These are phyloP conservation scores for Vaccinium macrocarpon DNA, from an alignment of 148 eudicot species.

Conservation along the genomic window DNA sequence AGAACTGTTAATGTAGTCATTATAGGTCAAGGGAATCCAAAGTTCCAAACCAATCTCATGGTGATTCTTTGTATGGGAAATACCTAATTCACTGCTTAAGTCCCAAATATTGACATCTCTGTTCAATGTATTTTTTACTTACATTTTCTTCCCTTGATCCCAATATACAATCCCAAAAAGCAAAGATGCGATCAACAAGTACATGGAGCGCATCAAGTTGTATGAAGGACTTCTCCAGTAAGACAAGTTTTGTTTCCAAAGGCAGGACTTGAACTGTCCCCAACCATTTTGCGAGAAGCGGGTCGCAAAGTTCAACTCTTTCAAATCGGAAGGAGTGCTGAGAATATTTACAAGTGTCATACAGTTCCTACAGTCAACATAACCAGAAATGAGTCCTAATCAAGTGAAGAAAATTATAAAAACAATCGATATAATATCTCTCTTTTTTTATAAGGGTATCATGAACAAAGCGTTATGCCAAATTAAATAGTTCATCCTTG, in stretches of 20 bases:
- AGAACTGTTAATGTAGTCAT: not conserved
- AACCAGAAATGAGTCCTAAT: not conserved
- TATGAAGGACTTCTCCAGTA: conserved; percentile 91
- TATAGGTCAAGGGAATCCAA: not conserved
- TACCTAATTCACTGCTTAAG: not conserved
- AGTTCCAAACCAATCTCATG: not conserved
- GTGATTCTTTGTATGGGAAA: not conserved
- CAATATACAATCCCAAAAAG: conserved; percentile 64
- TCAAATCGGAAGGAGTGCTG: conserved; percentile 59
- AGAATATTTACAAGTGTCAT: conserved; percentile 43
- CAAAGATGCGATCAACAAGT: conserved; percentile 37
- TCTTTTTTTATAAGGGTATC: not conserved
- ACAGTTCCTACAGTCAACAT: conserved; percentile 43
- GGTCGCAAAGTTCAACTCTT: conserved; percentile 47
- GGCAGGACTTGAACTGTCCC: conserved; percentile 74
- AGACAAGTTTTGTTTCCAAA: conserved; percentile 76
- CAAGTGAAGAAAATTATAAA: not conserved
- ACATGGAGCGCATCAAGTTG: conserved; percentile 46
- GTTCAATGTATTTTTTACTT: conserved; percentile 24
- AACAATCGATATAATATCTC: not conserved
- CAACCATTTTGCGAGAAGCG: conserved; percentile 62
- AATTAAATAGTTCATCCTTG: not conserved
- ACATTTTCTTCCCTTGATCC: conserved; percentile 67
- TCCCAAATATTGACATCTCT: no score
- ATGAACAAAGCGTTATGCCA: not conserved